These are phyloP conservation scores for Phlebiopsis flavidoalba DNA, from an alignment of 768 basidiomycete species.

Conservation along the genomic window DNA sequence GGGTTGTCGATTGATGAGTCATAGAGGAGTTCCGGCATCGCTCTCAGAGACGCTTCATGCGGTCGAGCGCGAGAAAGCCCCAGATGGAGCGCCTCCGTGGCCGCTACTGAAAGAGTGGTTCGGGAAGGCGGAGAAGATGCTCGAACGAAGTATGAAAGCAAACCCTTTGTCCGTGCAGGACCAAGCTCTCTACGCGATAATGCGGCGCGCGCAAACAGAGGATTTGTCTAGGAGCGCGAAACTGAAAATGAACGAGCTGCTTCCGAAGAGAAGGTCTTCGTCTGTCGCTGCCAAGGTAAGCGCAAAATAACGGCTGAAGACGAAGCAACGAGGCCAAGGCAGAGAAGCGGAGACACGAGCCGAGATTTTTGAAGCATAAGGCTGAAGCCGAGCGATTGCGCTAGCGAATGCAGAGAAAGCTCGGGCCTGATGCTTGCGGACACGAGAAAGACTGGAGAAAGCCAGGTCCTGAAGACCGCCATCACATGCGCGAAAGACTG, in stretches of 20 bases:
- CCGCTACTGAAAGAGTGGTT: conserved; percentile 25
- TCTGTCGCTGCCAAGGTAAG: not conserved
- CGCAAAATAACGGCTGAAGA: not conserved
- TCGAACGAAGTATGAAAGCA: conserved; percentile 15
- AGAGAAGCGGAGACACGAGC: not conserved
- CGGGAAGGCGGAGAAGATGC: conserved; percentile 25
- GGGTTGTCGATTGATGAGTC: conserved; percentile 13
- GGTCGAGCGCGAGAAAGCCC: conserved; percentile 24
- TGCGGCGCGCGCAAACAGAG: not conserved
- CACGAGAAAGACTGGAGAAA: not conserved
- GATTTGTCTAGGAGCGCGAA: not conserved
- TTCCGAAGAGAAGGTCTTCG: conserved; percentile 9
- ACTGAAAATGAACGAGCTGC: not conserved
- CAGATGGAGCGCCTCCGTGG: conserved; percentile 18
- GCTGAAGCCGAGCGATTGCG: not conserved
- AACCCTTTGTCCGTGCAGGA: conserved; percentile 14
- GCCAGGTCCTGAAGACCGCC: not conserved
- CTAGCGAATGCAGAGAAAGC: not conserved
- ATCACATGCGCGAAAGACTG: not conserved
- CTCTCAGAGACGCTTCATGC: conserved; percentile 21
- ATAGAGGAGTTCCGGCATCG: conserved; percentile 22
- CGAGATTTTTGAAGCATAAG: not conserved
- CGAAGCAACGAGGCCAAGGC: not conserved
- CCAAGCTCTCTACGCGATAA: not conserved
- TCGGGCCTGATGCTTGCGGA: not conserved